Evolutionary conservation across 1,284 basidiomycete genomes (phyloP).

Genomic region (Peniophora sp.): DNA sequence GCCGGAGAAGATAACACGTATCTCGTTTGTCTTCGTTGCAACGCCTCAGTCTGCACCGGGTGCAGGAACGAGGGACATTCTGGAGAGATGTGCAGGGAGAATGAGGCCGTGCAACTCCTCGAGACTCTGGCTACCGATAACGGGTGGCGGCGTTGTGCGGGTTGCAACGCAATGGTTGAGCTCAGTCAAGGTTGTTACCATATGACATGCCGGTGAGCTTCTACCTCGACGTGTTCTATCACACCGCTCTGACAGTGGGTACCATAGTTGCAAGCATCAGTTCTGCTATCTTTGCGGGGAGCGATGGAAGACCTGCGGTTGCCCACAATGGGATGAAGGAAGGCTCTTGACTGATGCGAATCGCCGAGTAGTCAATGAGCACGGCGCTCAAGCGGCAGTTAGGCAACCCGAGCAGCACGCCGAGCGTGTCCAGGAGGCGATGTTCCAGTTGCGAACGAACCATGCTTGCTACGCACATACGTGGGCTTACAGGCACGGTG

Average conservation of each 20-base stretch:
- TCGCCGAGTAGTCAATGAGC: constrained; percentile 14
- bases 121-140: constrained; percentile 25
- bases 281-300: constrained; percentile 36
- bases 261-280: constrained; percentile 26
- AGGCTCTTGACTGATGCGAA: constrained; percentile 24
- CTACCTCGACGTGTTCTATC: no score
- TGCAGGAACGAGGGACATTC: constrained; percentile 22
- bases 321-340: constrained; percentile 34
- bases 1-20: constrained; percentile 13
- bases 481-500: constrained; percentile 22
- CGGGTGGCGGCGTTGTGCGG: constrained; percentile 35
- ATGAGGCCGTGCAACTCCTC: constrained; percentile 18
- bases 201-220: constrained; percentile 29
- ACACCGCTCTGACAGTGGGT: no score
- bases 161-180: constrained; percentile 34
- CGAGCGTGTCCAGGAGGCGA: constrained; percentile 18
- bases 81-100: constrained; percentile 17
- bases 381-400: background rate
- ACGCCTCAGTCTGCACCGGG: constrained; percentile 22
- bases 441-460: constrained; percentile 25
- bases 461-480: constrained; percentile 26
- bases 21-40: constrained; percentile 16
- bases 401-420: background rate
- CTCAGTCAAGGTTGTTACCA: constrained; percentile 34
- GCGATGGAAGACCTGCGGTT: constrained; percentile 34